A percentile compares a stretch with the other conserved stretches of the same genome.
Evolutionary conservation across 2,329 filamentous ascomycete genomes (phyloP).

Genomic region (Fulvia fulva): DNA sequence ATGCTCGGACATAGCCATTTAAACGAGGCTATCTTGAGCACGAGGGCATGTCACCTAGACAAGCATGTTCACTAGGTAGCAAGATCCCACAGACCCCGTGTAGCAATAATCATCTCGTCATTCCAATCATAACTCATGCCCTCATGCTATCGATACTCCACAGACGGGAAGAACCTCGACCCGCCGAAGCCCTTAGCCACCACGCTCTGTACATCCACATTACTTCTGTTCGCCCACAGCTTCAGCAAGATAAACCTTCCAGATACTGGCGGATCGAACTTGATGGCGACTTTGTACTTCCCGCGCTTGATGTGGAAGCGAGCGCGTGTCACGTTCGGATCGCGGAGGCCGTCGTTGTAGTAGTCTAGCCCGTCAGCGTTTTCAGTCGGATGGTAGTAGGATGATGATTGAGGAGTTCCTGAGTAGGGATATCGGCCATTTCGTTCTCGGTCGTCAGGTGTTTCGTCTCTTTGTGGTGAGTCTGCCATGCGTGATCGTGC

Average conservation of each 20-base stretch:
- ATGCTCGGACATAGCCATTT: too few species aligned
- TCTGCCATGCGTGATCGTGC: conserved; percentile 24
- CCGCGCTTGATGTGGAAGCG: conserved; percentile 78
- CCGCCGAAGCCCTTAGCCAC: conserved; percentile 81
- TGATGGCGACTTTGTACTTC: conserved; percentile 81
- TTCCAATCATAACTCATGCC: not conserved
- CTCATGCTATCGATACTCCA: conserved; percentile 18
- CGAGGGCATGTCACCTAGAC: not conserved
- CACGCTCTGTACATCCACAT: conserved; percentile 87
- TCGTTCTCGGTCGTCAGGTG: conserved; percentile 19
- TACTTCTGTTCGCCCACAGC: conserved; percentile 76
- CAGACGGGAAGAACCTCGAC: conserved; percentile 65
- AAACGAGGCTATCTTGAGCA: too few species aligned
- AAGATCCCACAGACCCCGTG: not conserved
- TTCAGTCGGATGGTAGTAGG: conserved; percentile 13
- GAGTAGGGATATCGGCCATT: conserved; percentile 14
- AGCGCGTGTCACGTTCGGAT: conserved; percentile 52
- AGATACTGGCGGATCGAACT: conserved; percentile 73
- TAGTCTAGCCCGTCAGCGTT: conserved; percentile 10
- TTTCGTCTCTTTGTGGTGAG: conserved; percentile 17
- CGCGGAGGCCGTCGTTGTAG: conserved; percentile 22
- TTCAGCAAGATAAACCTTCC: conserved; percentile 77
- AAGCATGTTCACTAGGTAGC: not conserved
- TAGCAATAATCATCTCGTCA: not conserved
- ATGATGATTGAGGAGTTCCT: conserved; percentile 12